These are phyloP conservation scores for Pelargonium citronellum DNA, from an alignment of 441 rosid genomes.

Conservation along the genomic window DNA sequence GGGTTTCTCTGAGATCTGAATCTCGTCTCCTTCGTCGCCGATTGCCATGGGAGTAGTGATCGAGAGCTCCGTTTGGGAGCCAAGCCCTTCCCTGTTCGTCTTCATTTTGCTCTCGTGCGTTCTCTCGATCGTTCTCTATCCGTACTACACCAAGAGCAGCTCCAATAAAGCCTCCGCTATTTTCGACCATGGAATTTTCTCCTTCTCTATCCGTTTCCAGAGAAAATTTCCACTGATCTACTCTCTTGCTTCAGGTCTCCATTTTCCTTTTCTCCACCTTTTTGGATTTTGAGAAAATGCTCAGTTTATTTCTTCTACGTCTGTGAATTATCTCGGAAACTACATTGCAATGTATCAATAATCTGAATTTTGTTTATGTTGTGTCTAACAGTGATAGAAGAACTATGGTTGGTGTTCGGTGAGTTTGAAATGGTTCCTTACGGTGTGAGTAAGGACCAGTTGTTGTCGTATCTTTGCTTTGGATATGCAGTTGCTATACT, in stretches of 20 bases:
- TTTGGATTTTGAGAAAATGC: neutral
- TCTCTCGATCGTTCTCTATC: conserved; percentile 46
- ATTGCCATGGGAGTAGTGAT: conserved; percentile 55
- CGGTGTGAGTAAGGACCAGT: conserved; percentile 49
- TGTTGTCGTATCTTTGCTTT: conserved; percentile 40
- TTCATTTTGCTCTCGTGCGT: conserved; percentile 55
- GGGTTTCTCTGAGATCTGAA: conserved; percentile 24
- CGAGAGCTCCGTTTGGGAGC: conserved; percentile 69
- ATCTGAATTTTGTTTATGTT: neutral
- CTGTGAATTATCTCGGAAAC: neutral
- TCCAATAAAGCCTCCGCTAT: conserved; percentile 32
- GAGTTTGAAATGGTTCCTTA: conserved; percentile 52
- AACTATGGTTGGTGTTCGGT: conserved; percentile 72
- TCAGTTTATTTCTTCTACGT: neutral
- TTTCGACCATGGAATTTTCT: conserved; percentile 41
- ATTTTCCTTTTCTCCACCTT: neutral
- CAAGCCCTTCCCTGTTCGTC: conserved; percentile 40
- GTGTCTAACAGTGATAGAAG: conserved; percentile 52
- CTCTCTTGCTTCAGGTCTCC: conserved; percentile 65
- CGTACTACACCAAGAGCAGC: conserved; percentile 35
- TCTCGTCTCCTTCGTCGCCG: conserved; percentile 4
- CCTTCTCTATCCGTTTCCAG: conserved; percentile 46
- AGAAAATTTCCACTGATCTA: conserved; percentile 58
- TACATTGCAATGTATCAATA: neutral
- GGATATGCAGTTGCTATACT: conserved; percentile 57